A percentile compares a stretch with the other conserved stretches of the same genome.
phyloP scores from a whole-genome alignment of 176 grass and related monocot species.

The Leersia perrieri region DNA sequence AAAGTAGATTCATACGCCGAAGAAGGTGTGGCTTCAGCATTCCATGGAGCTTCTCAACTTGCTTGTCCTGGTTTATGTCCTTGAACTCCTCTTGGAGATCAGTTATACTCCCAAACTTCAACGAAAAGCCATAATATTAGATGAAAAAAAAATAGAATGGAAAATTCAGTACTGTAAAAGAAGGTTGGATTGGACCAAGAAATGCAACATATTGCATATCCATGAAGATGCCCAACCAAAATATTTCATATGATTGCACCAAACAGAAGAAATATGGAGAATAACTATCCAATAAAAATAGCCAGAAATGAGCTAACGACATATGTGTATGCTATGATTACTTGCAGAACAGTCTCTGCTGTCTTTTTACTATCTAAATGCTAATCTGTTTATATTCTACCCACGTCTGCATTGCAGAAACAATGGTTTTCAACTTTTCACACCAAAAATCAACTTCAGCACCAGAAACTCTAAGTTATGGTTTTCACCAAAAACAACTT shows the following conservation, averaged over 20 bases:
- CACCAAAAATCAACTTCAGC: background rate
- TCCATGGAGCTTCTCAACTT: slow-evolving; percentile 93
- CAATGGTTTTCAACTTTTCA: background rate
- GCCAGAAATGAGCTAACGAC: background rate
- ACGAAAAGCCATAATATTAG: slow-evolving; percentile 17
- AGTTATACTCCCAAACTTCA: slow-evolving; percentile 96
- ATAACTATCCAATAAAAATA: slow-evolving; percentile 3
- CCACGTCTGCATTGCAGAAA: background rate
- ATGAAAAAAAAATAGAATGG: background rate
- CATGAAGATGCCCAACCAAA: background rate
- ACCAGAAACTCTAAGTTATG: background rate
- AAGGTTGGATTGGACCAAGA: background rate
- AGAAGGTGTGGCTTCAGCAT: slow-evolving; percentile 97
- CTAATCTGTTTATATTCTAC: background rate
- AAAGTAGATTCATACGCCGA: slow-evolving; percentile 64
- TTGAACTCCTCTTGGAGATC: slow-evolving; percentile 96
- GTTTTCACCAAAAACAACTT: background rate
- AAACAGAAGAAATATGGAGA: background rate
- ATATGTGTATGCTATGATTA: background rate
- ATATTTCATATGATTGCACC: background rate
- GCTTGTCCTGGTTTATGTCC: slow-evolving; percentile 96
- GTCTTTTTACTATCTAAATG: background rate
- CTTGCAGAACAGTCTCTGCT: background rate
- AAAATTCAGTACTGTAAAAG: background rate
- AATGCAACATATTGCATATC: background rate